phyloP scores from a whole-genome alignment of 352 stramenopile genomes.

The Phytophthora melonis region DNA sequence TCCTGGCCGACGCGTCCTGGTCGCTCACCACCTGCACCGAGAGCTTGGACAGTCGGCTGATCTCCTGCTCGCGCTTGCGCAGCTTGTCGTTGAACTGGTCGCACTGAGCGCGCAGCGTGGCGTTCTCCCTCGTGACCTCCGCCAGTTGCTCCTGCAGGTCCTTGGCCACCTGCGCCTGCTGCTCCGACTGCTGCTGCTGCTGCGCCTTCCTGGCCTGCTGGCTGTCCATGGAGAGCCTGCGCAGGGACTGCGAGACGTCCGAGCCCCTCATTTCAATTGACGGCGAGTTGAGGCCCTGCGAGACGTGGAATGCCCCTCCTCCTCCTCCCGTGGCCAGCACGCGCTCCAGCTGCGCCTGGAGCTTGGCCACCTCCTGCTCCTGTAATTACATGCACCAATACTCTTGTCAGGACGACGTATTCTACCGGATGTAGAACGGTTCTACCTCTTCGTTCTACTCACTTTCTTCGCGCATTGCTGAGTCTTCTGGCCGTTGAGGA shows the following conservation, averaged over 20 bases:
- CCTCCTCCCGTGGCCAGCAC: constrained; percentile 48
- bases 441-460: constrained; percentile 15
- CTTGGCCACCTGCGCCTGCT: constrained; percentile 44
- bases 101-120: constrained; percentile 45
- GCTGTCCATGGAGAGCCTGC: constrained; percentile 35
- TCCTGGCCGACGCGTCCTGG: constrained; percentile 32
- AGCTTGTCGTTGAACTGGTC: constrained; percentile 64
- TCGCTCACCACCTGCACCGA: constrained; percentile 44
- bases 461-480: constrained; percentile 71
- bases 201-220: constrained; percentile 29
- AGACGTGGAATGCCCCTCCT: constrained; percentile 19
- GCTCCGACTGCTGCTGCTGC: constrained; percentile 26
- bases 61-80: constrained; percentile 74
- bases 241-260: constrained; percentile 25
- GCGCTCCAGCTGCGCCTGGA: constrained; percentile 73
- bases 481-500: constrained; percentile 65
- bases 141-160: constrained; percentile 60
- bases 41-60: constrained; percentile 66
- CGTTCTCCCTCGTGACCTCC: constrained; percentile 58
- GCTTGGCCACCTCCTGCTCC: constrained; percentile 70
- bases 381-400: constrained; percentile 20
- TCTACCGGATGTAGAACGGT: constrained; percentile 5
- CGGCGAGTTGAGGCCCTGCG: constrained; percentile 14
- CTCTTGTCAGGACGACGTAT: neutral
- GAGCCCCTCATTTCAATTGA: constrained; percentile 48